Base-by-base conservation (phyloP, 2,329 filamentous ascomycete species). In the Trichophyton schoenleinii region DNA sequence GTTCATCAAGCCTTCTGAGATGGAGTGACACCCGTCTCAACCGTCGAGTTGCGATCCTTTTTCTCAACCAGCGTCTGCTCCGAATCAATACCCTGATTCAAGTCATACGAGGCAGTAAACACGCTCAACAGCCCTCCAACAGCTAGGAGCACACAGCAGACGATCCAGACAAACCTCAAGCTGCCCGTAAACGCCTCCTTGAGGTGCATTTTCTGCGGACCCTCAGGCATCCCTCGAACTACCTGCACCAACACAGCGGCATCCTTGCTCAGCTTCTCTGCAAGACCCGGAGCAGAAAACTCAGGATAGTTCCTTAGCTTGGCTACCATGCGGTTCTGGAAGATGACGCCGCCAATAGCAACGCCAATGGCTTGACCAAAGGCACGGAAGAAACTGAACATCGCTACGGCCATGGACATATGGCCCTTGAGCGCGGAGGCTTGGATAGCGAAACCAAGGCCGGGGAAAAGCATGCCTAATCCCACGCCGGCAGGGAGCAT, bases 291-390 rank as follows among this genome's bases (percentile, higher is more conserved):
- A 5, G 71, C 70, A 0, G 78, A 79, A 58, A 84, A 77, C 22
- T 73, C 70, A 0, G 80, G 74, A 53, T 79, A 79, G 1, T 70
- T 74, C 13, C 75, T 65, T 52, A 87, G 70, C 63, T 81, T 79
- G 52, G 71, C 72, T 60, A 74, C 75, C 72, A 86, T 81, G 61
- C 79, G 77, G 65, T 88, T 89, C 71, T 89, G 85, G 73, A 89
- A 88, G 60, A 87, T 79, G 36, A 86, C 83, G 2, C 86, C 85
- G 1, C 83, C 83, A 59, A 87, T 77, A 1, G 86, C 84, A 2
- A 88, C 82, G 25, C 86, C 86, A 8, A 88, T 72, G 0, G 81
- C 78, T 68, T 87, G 84, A 0, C 86, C 86, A 25, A 88, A 79
- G 1, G 81, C 79, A 13, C 84, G 80, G 66, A 85, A 79, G 75